Percentiles rank a stretch among this genome's conserved stretches.
phyloP scores from a whole-genome alignment of 345 rosid genomes.

The Iberis pinnata region DNA sequence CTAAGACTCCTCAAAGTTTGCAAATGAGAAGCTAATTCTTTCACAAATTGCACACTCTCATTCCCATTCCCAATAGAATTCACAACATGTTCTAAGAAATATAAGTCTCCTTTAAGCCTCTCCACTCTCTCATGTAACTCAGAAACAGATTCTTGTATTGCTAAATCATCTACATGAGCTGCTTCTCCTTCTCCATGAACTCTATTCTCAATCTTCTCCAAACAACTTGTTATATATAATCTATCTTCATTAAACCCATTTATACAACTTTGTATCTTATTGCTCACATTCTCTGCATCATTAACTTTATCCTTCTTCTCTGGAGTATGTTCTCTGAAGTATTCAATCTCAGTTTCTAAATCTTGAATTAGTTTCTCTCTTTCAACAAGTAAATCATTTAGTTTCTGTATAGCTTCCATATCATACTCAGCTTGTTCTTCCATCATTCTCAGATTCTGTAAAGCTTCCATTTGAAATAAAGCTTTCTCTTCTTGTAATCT shows the following conservation, averaged over 20 bases:
- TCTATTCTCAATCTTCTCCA: conserved; percentile 44
- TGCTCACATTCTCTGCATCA: conserved; percentile 11
- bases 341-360: conserved; percentile 74
- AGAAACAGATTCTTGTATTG: conserved; percentile 25
- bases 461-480: conserved; percentile 80
- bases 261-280: conserved; percentile 25
- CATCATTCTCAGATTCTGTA: conserved; percentile 84
- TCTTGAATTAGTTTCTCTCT: conserved; percentile 82
- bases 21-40: conserved; percentile 45
- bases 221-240: conserved; percentile 29
- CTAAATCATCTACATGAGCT: conserved; percentile 11
- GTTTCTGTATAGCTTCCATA: conserved; percentile 77
- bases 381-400: conserved; percentile 69
- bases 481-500: conserved; percentile 96
- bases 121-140: conserved; percentile 44
- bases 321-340: conserved; percentile 43
- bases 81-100: conserved; percentile 43
- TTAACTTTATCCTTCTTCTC: conserved; percentile 19
- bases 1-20: conserved; percentile 36
- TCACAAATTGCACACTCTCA: conserved; percentile 39
- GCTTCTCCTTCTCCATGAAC: conserved; percentile 4
- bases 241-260: conserved; percentile 50
- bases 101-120: conserved; percentile 41
- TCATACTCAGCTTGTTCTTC: conserved; percentile 89
- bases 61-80: conserved; percentile 38